A percentile compares a stretch with the other conserved stretches of the same genome.
phyloP scores from a whole-genome alignment of 2,329 filamentous ascomycete genomes.

The Chaetothyriales sp. region DNA sequence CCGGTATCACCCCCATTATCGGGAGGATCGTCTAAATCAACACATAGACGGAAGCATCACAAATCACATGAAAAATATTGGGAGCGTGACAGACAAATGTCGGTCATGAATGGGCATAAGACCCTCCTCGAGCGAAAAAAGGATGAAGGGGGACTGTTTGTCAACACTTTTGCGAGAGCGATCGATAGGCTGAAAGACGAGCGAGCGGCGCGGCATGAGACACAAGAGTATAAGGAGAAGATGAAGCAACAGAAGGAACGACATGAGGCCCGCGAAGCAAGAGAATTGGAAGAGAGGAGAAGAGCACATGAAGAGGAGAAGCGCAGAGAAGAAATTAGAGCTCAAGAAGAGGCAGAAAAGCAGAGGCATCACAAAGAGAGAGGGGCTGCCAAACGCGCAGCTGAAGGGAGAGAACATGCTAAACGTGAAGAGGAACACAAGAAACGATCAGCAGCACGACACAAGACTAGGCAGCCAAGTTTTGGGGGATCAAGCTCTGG shows the following conservation, averaged over 20 bases:
- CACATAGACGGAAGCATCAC: constrained; percentile 3
- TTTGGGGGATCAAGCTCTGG: constrained; percentile 8
- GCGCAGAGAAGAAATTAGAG: constrained; percentile 3
- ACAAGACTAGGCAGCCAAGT: constrained; percentile 7
- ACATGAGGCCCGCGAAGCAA: constrained; percentile 8
- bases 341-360: background rate
- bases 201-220: constrained; percentile 9
- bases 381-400: constrained; percentile 2
- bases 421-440: background rate
- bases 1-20: constrained; percentile 7
- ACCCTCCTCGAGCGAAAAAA: constrained; percentile 21
- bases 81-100: constrained; percentile 5
- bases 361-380: constrained; percentile 4
- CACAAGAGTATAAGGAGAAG: constrained; percentile 14
- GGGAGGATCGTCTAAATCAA: constrained; percentile 1
- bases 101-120: constrained; percentile 17
- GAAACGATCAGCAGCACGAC: background rate
- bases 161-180: constrained; percentile 18
- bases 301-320: constrained; percentile 15
- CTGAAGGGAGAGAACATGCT: background rate
- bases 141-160: constrained; percentile 23
- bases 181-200: constrained; percentile 22
- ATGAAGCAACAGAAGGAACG: constrained; percentile 8
- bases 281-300: constrained; percentile 13
- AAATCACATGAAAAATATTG: constrained; percentile 11